Base-by-base conservation (phyloP, 306 rosid genomes). In the Trifolium pratense region DNA sequence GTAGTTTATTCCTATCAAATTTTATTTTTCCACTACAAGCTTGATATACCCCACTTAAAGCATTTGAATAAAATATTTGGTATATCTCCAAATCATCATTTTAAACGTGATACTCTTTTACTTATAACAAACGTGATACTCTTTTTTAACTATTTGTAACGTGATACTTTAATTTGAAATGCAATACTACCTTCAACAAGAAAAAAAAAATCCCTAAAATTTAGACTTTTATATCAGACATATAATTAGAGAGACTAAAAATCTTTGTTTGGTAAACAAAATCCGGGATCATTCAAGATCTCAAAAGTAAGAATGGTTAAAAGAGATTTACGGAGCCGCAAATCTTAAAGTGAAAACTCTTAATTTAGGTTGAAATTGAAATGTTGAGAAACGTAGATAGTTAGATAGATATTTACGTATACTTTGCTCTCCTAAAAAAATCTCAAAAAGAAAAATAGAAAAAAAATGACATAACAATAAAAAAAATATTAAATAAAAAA, bases 291-390 rank as follows among this genome's bases (percentile, higher is more conserved):
- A 59, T 9, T 53, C 3, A 2, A 5, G 52, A 39, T 39, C 70
- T 21, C 12, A 64, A 64, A 64, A 9, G 8, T 8, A 62, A 21
- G 49, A 64, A 6, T 17, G 51, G 70, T 11, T 31, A 5, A 49
- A 36, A 36, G 56, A 56, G 67, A 20, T 73, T 43, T 59, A 29
- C 31, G 58, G 68, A 25, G 76, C 76, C 57, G 68, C 77, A 72
- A 57, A 49, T 26, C 12, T 59, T 51, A 26, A 17, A 52, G 26
- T 11, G 15, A 15, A 6, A 5, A 53, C 29, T 49, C 49, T 52
- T 52, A 70, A 52, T 2, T 70, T 52, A 37, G 75, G 45, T 68
- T 48, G 9, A 31, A 57, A 25, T 3, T 26, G 31, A 29, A 29
- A 4, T 6, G 4, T 40, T 40, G 12, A 10, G 21, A 59, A 29